Evolutionary conservation across 345 rosid species (phyloP), one percentile per base, ranked within the genome.

Genomic region (Lepidium sativum): DNA sequence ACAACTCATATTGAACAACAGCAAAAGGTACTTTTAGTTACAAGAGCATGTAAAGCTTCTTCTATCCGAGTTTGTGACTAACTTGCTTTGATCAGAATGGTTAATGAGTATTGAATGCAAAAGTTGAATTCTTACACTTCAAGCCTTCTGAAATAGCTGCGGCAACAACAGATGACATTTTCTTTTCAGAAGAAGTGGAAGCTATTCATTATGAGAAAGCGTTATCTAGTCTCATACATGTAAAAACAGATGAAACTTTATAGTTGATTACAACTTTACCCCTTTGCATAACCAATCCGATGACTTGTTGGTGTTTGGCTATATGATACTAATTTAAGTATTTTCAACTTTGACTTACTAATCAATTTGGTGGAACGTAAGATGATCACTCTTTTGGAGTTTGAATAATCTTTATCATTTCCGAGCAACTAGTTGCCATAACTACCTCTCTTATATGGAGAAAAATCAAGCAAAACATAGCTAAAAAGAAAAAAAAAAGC

Each of bases 111-210:
- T 69, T 80, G 59, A 77, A 78, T 82, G 80, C 82, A 82, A 87
- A 80, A 15, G 72, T 79, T 80, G 82, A 79, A 61, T 82, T 82
- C 83, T 78, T 84, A 77, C 82, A 82, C 49, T 84, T 78, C 67
- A 80, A 70, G 64, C 82, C 90, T 51, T 82, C 90, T 63, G 90
- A 84, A 71, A 77, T 82, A 60, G 82, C 86, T 48, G 89, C 86
- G 21, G 84, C 87, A 14, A 81, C 77, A 72, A 81, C 85, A 35
- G 72, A 82, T 8, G 27, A 27, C 12, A 16, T 60, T 66, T 78
- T 78, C 68, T 79, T 75, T 61, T 69, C 80, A 61, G 72, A 74
- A 60, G 78, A 68, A 34, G 57, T 27, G 59, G 79, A 69, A 71
- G 45, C 66, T 32, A 48, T 64, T 70, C 71, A 63, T 16, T 45